Conservation (phyloP, 108 stramenopile genomes). For the Tribonema minus region DNA sequence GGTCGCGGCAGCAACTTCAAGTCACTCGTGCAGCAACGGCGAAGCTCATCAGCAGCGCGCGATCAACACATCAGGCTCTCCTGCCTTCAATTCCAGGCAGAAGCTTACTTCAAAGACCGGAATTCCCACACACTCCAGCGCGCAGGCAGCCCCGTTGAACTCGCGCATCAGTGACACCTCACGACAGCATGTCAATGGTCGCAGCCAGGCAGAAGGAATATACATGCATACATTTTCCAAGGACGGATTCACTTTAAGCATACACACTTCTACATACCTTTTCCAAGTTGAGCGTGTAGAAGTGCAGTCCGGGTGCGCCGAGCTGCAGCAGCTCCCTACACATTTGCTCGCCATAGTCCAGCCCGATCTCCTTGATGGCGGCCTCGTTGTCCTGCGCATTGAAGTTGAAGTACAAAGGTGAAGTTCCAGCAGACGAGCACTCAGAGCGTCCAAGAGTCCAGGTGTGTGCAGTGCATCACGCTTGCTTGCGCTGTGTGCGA, state of each 20-base stretch:
- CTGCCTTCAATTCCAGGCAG: neutral
- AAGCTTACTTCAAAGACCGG: neutral
- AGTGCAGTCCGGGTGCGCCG: slow-evolving; percentile 78
- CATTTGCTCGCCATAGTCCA: slow-evolving; percentile 81
- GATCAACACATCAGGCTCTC: neutral
- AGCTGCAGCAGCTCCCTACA: slow-evolving; percentile 64
- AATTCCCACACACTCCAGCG: neutral
- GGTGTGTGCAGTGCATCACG: too few species aligned
- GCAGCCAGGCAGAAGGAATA: neutral
- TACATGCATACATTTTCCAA: neutral
- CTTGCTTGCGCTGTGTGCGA: too few species aligned
- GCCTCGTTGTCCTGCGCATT: slow-evolving; percentile 75
- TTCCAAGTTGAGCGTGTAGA: slow-evolving; percentile 91
- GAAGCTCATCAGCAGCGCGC: neutral
- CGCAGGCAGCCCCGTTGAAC: neutral
- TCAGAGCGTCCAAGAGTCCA: too few species aligned
- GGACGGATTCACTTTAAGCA: too few species aligned
- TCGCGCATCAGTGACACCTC: neutral
- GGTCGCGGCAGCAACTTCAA: too few species aligned
- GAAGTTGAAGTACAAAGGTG: too few species aligned
- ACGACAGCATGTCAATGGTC: neutral
- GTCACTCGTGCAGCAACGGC: neutral
- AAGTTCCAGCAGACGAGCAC: too few species aligned
- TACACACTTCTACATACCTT: too few species aligned
- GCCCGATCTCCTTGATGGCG: slow-evolving; percentile 78